phyloP scores from a whole-genome alignment of 2,329 filamentous ascomycete genomes.

The Colletotrichum scovillei region DNA sequence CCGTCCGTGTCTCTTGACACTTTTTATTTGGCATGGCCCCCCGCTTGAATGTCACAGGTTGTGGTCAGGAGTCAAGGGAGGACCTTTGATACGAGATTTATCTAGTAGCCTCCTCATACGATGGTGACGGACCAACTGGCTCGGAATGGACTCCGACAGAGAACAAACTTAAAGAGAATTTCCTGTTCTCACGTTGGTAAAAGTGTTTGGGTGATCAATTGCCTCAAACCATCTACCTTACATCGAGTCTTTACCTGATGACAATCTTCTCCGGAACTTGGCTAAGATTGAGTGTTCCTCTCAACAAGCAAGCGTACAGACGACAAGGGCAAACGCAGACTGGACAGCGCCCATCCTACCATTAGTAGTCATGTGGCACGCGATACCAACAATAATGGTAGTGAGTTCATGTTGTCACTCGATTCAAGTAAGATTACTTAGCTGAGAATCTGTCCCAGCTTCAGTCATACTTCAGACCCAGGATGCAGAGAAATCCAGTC shows the following conservation, averaged over 20 bases:
- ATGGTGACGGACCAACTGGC: background rate
- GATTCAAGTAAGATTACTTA: too few species aligned
- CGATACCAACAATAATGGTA: too few species aligned
- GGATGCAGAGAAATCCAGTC: background rate
- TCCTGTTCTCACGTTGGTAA: background rate
- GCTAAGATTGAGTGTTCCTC: too few species aligned
- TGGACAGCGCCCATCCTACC: too few species aligned
- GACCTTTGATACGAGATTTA: background rate
- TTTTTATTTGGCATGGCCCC: background rate
- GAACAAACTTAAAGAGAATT: background rate
- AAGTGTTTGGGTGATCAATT: background rate
- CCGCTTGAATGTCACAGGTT: background rate
- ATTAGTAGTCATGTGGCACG: too few species aligned
- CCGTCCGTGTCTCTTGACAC: background rate
- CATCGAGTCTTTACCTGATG: too few species aligned
- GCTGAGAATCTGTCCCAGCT: background rate
- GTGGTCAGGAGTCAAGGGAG: background rate
- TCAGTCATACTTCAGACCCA: background rate
- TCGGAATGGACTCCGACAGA: background rate
- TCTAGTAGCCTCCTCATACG: background rate
- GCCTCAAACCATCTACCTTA: too few species aligned
- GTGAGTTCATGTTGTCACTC: too few species aligned
- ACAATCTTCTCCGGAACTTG: too few species aligned
- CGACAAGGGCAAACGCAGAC: too few species aligned
- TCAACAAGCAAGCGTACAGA: too few species aligned